Evolutionary conservation across 2,329 filamentous ascomycete genomes (phyloP), one percentile per base, ranked within the genome.

Genomic region (Hypoxylon sp.): DNA sequence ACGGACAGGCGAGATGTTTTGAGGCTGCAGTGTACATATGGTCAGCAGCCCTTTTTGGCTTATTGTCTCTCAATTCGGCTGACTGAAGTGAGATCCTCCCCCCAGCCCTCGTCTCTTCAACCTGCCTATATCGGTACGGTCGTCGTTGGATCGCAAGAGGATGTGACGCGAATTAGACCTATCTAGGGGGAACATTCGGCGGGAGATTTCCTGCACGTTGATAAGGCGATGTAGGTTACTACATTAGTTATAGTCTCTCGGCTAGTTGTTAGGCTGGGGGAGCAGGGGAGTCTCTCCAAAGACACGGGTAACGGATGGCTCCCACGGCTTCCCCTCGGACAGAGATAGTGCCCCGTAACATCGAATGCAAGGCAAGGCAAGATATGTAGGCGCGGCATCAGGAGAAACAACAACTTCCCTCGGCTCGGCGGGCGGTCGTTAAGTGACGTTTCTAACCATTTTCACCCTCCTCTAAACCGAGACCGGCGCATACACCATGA

Each of bases 361-460:
- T 59, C 32, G 59, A 19, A 63, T 68, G 65, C 59, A 20, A 66
- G 59, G 65, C 65, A 19, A 63, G 66, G 65, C 59, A 20, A 66
- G 59, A 68, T 68, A 66, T 53, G 63, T 68, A 61, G 50, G 59
- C 56, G 59, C 59, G 52, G 48, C 53, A 34, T 17, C 48, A 48
- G 39, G 39, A 58, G 59, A 37, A 51, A 64, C 48, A 44, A 49
- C 49, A 47, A 41, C 58, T 26, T 19, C 56, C 50, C 46, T 66
- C 63, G 65, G 65, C 54, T 62, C 50, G 64, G 62, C 56, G 51
- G 51, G 54, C 54, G 53, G 32, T 59, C 62, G 53, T 53, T 54
- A 20, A 20, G 11, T 11, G 59, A 57, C 4, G 53, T 63, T 48
- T 48, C 56, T 54, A 49, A 43, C 59, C 17, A 32, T 59, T 48